These are phyloP conservation scores for Plectosphaerella cucumerina DNA, from an alignment of 2,329 filamentous ascomycete genomes.

Conservation along the genomic window DNA sequence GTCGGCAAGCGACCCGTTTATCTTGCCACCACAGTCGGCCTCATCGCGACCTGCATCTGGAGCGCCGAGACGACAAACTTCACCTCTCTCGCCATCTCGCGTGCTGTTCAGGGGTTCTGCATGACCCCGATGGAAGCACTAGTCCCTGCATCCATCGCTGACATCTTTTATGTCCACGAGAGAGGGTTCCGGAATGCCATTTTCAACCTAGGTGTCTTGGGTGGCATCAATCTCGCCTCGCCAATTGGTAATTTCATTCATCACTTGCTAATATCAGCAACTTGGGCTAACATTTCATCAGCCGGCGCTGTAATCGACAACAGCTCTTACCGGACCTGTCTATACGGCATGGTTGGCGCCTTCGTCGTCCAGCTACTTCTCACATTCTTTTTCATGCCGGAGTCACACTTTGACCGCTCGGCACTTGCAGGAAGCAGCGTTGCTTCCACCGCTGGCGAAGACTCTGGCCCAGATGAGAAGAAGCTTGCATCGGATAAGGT, in stretches of 20 bases:
- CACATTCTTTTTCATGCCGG: constrained; percentile 37
- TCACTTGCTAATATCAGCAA: too few species aligned
- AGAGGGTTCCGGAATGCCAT: constrained; percentile 32
- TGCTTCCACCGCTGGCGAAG: constrained; percentile 3
- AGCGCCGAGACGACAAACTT: constrained; percentile 24
- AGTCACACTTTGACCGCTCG: constrained; percentile 28
- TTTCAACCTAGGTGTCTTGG: constrained; percentile 35
- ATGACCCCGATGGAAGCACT: constrained; percentile 34
- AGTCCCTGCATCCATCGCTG: constrained; percentile 32
- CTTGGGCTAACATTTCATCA: constrained; percentile 5
- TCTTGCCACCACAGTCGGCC: constrained; percentile 24
- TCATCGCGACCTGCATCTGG: constrained; percentile 30
- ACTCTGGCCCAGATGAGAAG: too few species aligned
- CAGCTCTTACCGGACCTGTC: constrained; percentile 23
- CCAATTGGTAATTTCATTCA: constrained; percentile 27
- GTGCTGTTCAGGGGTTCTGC: constrained; percentile 28
- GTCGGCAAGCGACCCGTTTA: constrained; percentile 32
- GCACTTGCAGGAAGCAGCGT: constrained; percentile 3
- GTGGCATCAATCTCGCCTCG: constrained; percentile 34
- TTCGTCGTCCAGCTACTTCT: constrained; percentile 30
- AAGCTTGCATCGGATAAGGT: too few species aligned
- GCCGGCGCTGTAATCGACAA: constrained; percentile 33
- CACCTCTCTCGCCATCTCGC: constrained; percentile 22
- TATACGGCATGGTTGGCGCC: constrained; percentile 35
- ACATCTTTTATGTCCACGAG: constrained; percentile 39